Evolutionary conservation across 345 rosid species (phyloP), one percentile per base, ranked within the genome.

Genomic region (Euphorbia tirucalli): DNA sequence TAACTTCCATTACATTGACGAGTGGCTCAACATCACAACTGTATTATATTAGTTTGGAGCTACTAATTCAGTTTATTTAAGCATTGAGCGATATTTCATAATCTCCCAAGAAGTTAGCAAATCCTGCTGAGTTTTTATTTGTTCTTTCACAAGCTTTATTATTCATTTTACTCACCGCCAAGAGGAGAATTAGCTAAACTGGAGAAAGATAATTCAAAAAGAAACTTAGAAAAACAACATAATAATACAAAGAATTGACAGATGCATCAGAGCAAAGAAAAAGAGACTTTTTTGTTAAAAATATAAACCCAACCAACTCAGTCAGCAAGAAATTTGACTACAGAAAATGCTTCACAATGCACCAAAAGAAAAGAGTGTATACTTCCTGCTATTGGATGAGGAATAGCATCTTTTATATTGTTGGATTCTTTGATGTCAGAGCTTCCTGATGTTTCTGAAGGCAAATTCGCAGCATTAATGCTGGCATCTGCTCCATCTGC

Each of bases 321-420:
- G 63, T 57, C 31, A 66, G 69, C 65, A 71, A 50, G 49, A 41
- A 49, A 56, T 54, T 44, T 70, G 56, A 41, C 31, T 18, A 48
- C 21, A 48, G 25, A 62, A 68, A 35, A 59, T 35, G 30, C 57
- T 22, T 54, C 52, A 19, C 27, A 60, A 43, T 7, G 16, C 25
- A n/a, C 3, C 48, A 65, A 72, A 18, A 65, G 14, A 48, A 46
- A 66, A 66, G 41, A 66, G 44, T 52, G 32, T 88, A 59, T 87
- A 91, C 96, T 83, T 78, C 78, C 78, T 70, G 80, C 74, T 71
- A 35, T 55, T 56, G 75, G 75, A 74, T 75, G 73, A 46, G 78
- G 78, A 68, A 30, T 73, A 70, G 76, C 35, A 88, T 62, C 72
- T 77, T 63, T 68, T 59, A 61, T 66, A 72, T n/a, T 68, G 65